phyloP scores from a whole-genome alignment of 345 rosid genomes.

The Bruguiera sexangula region DNA sequence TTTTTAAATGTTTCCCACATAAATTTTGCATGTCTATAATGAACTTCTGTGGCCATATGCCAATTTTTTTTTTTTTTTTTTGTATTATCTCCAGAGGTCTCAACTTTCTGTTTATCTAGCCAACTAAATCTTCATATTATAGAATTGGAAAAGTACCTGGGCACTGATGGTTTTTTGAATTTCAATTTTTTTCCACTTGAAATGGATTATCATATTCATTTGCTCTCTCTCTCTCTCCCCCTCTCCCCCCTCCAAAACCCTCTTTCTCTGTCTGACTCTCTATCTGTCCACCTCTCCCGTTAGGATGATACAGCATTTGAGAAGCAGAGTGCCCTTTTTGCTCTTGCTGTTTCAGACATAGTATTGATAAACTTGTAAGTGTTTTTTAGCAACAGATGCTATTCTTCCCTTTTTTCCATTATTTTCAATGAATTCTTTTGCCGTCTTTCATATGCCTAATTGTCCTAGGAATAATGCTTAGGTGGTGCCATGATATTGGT shows the following conservation, averaged over 20 bases:
- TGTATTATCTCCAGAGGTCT: not conserved
- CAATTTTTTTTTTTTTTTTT: too few species aligned
- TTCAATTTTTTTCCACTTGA: too few species aligned
- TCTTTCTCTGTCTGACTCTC: not conserved
- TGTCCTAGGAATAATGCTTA: constrained; percentile 28
- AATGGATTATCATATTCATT: too few species aligned
- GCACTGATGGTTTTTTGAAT: too few species aligned
- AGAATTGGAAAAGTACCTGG: not conserved
- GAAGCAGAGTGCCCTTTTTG: constrained; percentile 99
- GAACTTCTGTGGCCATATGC: not conserved
- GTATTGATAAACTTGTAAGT: constrained; percentile 97
- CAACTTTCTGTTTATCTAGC: not conserved
- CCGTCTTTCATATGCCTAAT: constrained; percentile 11
- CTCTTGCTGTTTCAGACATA: constrained; percentile 97
- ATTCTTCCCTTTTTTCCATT: not conserved
- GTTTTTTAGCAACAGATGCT: constrained; percentile 1
- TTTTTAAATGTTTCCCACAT: not conserved
- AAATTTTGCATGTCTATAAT: not conserved
- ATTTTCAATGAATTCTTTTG: constrained; percentile 3
- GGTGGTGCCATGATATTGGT: constrained; percentile 99
- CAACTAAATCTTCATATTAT: not conserved
- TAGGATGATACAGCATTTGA: constrained; percentile 99
- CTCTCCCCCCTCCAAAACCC: constrained; percentile 9
- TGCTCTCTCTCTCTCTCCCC: not conserved
- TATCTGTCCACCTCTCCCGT: constrained; percentile 5